These are phyloP conservation scores for Closterium sp. DNA, from an alignment of 139 green algal genomes.

Conservation along the genomic window DNA sequence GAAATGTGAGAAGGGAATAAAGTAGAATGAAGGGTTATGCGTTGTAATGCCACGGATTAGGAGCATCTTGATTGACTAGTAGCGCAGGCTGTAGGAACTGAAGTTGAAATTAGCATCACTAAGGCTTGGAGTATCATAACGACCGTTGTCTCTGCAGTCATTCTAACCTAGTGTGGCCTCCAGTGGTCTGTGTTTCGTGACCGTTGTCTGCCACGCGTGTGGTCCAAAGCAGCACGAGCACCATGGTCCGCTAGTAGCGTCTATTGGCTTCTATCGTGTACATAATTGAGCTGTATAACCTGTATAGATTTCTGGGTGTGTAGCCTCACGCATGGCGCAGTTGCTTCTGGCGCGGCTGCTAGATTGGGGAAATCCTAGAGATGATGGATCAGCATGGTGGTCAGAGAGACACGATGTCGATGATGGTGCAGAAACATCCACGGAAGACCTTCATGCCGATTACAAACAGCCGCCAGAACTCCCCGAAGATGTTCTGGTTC, in stretches of 20 bases:
- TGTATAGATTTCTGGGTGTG: not conserved
- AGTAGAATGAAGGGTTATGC: too few relatives aligned
- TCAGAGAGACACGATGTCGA: not conserved
- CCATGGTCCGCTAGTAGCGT: not conserved
- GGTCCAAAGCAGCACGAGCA: not conserved
- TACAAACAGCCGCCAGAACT: not conserved
- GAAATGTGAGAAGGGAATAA: too few relatives aligned
- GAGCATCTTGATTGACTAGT: not conserved
- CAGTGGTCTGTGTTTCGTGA: not conserved
- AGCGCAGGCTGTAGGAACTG: not conserved
- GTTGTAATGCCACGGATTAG: not conserved
- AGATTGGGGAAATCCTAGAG: not conserved
- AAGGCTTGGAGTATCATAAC: not conserved
- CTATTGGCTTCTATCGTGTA: not conserved
- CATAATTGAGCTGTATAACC: not conserved
- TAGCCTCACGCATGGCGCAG: not conserved
- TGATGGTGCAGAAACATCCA: not conserved
- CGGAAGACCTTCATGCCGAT: not conserved
- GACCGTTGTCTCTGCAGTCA: not conserved
- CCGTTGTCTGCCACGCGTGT: not conserved
- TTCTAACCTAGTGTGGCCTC: too few relatives aligned
- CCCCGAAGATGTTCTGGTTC: not conserved
- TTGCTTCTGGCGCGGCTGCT: not conserved
- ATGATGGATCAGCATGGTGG: not conserved
- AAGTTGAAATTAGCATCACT: not conserved